A percentile compares a stretch with the other conserved stretches of the same genome.
phyloP scores from a whole-genome alignment of 805 yeast genomes.

The Zygosaccharomyces bailii region DNA sequence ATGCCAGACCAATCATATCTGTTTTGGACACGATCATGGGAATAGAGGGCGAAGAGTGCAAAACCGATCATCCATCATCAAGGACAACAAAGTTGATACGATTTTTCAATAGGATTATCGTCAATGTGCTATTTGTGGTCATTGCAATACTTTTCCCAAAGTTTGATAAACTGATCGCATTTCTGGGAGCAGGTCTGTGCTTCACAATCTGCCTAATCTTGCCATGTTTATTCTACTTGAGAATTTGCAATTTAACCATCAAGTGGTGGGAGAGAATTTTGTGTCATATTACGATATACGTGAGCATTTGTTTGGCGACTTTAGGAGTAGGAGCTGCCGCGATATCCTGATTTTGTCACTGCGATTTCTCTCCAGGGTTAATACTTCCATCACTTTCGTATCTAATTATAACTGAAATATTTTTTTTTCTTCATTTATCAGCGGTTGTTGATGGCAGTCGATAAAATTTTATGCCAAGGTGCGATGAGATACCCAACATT shows the following conservation, averaged over 20 bases:
- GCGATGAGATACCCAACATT: conserved; percentile 13
- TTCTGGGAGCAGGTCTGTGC: conserved; percentile 77
- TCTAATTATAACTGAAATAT: conserved; percentile 1
- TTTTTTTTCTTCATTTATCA: not conserved
- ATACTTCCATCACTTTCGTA: not conserved
- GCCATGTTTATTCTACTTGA: conserved; percentile 70
- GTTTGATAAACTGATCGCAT: conserved; percentile 77
- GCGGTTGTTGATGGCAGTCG: conserved; percentile 1
- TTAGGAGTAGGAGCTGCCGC: conserved; percentile 59
- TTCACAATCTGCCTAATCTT: conserved; percentile 74
- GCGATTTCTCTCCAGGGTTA: not conserved
- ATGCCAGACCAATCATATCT: conserved; percentile 76
- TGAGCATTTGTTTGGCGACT: conserved; percentile 49
- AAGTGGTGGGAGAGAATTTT: conserved; percentile 38
- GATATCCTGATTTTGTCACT: not conserved
- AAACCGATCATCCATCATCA: conserved; percentile 20
- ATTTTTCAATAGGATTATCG: conserved; percentile 38
- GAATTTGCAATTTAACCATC: conserved; percentile 47
- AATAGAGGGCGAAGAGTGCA: conserved; percentile 25
- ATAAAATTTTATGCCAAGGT: conserved; percentile 5
- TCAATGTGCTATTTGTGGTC: conserved; percentile 55
- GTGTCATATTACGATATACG: conserved; percentile 43
- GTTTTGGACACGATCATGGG: conserved; percentile 56
- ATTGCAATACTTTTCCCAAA: conserved; percentile 67
- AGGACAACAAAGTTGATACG: conserved; percentile 21